Base-by-base conservation (phyloP, 2,329 filamentous ascomycete genomes). In the Xylariaceae sp. region DNA sequence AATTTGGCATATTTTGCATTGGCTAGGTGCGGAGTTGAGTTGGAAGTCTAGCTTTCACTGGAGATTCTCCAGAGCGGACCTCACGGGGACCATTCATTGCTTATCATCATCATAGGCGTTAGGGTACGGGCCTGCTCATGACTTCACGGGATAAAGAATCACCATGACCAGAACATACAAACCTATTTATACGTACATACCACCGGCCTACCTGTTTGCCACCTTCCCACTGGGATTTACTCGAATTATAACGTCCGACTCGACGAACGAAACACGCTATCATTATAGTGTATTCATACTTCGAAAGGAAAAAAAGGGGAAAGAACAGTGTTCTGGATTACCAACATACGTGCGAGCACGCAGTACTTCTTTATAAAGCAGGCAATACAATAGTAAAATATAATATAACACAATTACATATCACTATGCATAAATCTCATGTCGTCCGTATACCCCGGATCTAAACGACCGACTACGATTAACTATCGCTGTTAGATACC, bases 51-150 rank as follows among this genome's bases (percentile, higher is more conserved):
- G 37, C 23, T 18, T 44, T 36, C 29, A 47, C 21, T 26, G 36
- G 41, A n/a, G 36, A 36, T 37, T 24, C 18, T 10, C 18, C 36
- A 42, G 11, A 13, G 36, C 26, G 36, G 15, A 35, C 37, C 45
- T 39, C 24, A 40, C 13, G 42, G 27, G 39, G 44, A n/a, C 35
- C n/a, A 46, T n/a, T n/a, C n/a, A 27, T 46, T 56, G 41, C 56
- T 56, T 58, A 55, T 56, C 21, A 52, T 27, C 44, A 48, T n/a
- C n/a, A n/a, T n/a, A 36, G 52, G 55, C 52, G 52, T 55, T 55
- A 10, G 35, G 27, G 16, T n/a, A n/a, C n/a, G 50, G 39, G 29
- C 18, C 36, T 45, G 29, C 23, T 52, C 27, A 52, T 20, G 40
- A 55, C 32, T 32, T 40, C 26, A 50, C 40, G 44, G 55, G 10